phyloP scores from a whole-genome alignment of 2,329 filamentous ascomycete species.

The Penicillium hordei region DNA sequence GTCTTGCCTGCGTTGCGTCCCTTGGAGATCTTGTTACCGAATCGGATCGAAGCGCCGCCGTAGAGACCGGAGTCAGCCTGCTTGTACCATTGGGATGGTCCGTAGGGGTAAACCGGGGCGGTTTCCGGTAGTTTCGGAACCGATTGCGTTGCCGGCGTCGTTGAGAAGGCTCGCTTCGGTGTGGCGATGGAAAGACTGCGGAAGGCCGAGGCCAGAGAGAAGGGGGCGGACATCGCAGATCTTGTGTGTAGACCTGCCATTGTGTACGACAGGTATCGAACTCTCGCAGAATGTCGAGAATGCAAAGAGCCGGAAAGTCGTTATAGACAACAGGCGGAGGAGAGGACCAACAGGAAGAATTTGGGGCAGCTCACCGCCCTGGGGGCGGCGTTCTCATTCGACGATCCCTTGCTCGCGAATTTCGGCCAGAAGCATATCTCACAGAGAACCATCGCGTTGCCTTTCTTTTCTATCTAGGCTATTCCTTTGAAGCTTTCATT shows the following conservation, averaged over 20 bases:
- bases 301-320: neutral
- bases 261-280: slow-evolving; percentile 18
- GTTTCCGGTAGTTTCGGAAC: slow-evolving; percentile 35
- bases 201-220: slow-evolving; percentile 41
- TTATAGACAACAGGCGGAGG: slow-evolving; percentile 9
- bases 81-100: slow-evolving; percentile 45
- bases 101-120: slow-evolving; percentile 50
- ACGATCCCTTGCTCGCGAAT: slow-evolving; percentile 35
- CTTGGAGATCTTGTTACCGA: slow-evolving; percentile 53
- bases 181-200: slow-evolving; percentile 40
- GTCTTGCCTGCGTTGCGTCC: slow-evolving; percentile 52
- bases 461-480: slow-evolving; percentile 15
- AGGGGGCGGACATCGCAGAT: slow-evolving; percentile 33
- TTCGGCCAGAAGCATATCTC: slow-evolving; percentile 33
- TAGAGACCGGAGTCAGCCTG: slow-evolving; percentile 52
- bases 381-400: slow-evolving; percentile 30
- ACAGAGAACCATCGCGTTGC: slow-evolving; percentile 15
- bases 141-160: slow-evolving; percentile 35
- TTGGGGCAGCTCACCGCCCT: slow-evolving; percentile 41
- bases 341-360: slow-evolving; percentile 28
- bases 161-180: slow-evolving; percentile 41
- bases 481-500: slow-evolving; percentile 12
- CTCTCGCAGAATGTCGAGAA: neutral
- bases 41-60: slow-evolving; percentile 47
- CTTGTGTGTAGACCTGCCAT: slow-evolving; percentile 35